These are phyloP conservation scores for Elongisporangium prolatum DNA, from an alignment of 352 stramenopile genomes.

Conservation along the genomic window DNA sequence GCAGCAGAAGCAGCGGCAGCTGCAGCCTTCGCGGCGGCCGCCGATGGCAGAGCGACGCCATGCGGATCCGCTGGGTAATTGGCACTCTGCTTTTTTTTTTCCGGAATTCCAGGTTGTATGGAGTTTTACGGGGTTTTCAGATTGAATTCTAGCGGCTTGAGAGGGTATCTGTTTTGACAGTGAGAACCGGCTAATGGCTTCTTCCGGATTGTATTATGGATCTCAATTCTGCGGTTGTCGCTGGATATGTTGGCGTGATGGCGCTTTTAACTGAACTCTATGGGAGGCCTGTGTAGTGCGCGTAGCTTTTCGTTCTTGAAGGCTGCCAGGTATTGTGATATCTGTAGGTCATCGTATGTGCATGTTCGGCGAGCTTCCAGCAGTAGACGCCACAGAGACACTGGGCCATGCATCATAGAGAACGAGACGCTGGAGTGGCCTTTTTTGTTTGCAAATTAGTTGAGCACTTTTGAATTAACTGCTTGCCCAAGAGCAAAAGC, in stretches of 20 bases:
- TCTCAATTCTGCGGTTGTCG: background rate
- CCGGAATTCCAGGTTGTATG: background rate
- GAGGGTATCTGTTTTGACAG: background rate
- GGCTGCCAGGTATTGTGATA: too few relatives aligned
- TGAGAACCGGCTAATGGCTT: background rate
- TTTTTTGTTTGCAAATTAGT: background rate
- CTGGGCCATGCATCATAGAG: too few relatives aligned
- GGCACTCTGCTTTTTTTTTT: background rate
- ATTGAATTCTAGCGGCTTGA: background rate
- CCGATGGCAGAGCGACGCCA: background rate
- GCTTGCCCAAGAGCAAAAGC: background rate
- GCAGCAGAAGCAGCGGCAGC: background rate
- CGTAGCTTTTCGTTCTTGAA: too few relatives aligned
- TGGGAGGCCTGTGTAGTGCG: too few relatives aligned
- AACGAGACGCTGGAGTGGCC: background rate
- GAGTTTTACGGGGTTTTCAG: background rate
- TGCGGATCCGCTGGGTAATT: background rate
- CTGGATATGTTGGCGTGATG: too few relatives aligned
- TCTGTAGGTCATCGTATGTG: too few relatives aligned
- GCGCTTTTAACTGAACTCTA: too few relatives aligned
- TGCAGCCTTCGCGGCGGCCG: background rate
- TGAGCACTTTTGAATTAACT: background rate
- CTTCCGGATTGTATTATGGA: background rate
- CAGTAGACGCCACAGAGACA: too few relatives aligned
- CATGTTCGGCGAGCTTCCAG: too few relatives aligned